Conservation (phyloP, 2,329 filamentous ascomycete genomes). For the Fusarium subtropicale region DNA sequence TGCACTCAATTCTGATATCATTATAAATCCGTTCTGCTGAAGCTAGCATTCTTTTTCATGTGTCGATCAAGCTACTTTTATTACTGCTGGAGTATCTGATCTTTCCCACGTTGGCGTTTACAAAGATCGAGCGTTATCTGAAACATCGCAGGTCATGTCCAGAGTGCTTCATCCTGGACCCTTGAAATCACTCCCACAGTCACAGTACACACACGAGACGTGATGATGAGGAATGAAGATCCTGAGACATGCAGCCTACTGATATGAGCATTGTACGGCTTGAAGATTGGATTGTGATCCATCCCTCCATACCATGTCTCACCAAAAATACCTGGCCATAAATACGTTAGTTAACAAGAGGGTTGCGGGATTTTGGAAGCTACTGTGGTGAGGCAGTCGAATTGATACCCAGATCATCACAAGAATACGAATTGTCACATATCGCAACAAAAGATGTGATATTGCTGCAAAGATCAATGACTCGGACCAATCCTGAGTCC, state of each 20-base stretch:
- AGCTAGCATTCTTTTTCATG: neutral
- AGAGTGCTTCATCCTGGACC: neutral
- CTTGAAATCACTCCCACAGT: neutral
- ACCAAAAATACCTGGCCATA: slow-evolving; percentile 3
- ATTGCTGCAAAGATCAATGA: neutral
- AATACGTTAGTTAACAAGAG: neutral
- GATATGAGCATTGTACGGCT: neutral
- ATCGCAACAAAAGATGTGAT: neutral
- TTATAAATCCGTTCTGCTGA: neutral
- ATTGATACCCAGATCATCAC: slow-evolving; percentile 1
- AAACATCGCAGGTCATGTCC: neutral
- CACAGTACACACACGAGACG: neutral
- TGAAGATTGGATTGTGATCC: slow-evolving; percentile 14
- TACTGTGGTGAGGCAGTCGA: neutral
- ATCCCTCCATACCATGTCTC: slow-evolving; percentile 4
- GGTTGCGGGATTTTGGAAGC: slow-evolving; percentile 35
- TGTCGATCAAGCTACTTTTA: neutral
- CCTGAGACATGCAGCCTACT: slow-evolving; percentile 10
- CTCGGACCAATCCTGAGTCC: slow-evolving; percentile 27
- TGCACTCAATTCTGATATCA: neutral
- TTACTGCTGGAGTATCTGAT: neutral
- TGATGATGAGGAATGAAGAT: slow-evolving; percentile 20
- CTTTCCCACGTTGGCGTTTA: slow-evolving; percentile 1
- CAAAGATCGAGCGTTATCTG: slow-evolving; percentile 1
- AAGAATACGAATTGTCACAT: slow-evolving; percentile 4